phyloP scores from a whole-genome alignment of 2,329 filamentous ascomycete species.

The Chaetomiaceae sp. region DNA sequence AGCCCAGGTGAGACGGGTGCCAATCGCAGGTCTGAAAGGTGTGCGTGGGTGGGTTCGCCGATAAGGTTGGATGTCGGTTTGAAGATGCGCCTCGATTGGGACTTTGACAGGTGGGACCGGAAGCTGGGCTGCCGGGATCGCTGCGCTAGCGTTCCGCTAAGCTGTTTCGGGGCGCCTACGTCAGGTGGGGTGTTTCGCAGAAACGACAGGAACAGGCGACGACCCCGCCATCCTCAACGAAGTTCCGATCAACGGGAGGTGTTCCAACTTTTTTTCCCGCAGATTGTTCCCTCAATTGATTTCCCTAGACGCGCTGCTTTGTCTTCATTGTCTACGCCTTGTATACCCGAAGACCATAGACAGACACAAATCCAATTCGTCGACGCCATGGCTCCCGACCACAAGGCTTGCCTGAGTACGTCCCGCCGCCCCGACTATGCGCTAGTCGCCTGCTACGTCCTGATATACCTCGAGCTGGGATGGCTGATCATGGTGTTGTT shows the following conservation, averaged over 20 bases:
- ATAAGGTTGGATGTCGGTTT: constrained; percentile 6
- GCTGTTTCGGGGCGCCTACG: constrained; percentile 2
- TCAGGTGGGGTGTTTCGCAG: constrained; percentile 4
- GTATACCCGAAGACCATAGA: constrained; percentile 3
- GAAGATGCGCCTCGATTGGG: background rate
- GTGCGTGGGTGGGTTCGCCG: background rate
- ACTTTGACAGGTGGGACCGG: background rate
- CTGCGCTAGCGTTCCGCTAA: constrained; percentile 8
- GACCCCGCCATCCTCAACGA: constrained; percentile 10
- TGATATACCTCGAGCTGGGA: constrained; percentile 53
- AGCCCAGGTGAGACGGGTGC: background rate
- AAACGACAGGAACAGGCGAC: background rate
- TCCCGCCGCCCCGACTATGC: constrained; percentile 38
- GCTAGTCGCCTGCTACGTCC: constrained; percentile 46
- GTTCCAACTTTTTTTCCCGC: background rate
- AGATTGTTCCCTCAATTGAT: background rate
- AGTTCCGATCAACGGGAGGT: background rate
- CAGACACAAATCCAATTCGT: constrained; percentile 7
- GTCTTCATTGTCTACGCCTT: background rate
- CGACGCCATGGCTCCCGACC: constrained; percentile 51
- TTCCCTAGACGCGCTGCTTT: background rate
- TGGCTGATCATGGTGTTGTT: constrained; percentile 57
- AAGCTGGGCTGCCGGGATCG: constrained; percentile 7
- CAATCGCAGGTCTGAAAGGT: background rate
- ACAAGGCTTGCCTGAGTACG: constrained; percentile 61